Percentiles rank a stretch among this genome's conserved stretches.
These are phyloP conservation scores for Aotearoamyces nothofagi DNA, from an alignment of 2,329 filamentous ascomycete genomes.

Conservation along the genomic window DNA sequence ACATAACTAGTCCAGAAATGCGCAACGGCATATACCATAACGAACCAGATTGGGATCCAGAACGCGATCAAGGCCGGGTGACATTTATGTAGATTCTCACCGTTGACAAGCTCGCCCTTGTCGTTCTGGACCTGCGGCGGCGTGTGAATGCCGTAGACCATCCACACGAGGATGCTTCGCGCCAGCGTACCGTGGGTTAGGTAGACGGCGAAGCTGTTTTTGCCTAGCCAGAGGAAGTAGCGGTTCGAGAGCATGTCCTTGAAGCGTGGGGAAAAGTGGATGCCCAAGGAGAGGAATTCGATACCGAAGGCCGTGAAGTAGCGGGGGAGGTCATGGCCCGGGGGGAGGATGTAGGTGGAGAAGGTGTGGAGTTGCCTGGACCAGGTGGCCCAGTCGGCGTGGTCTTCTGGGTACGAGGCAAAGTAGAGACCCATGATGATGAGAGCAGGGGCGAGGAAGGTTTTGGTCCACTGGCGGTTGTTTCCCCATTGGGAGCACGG, in stretches of 20 bases:
- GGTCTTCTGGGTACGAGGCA: conserved; percentile 43
- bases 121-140: conserved; percentile 13
- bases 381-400: conserved; percentile 37
- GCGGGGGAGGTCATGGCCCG: conserved; percentile 30
- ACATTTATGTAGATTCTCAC: no score
- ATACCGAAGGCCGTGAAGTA: conserved; percentile 34
- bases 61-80: conserved; percentile 22
- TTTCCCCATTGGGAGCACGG: conserved; percentile 30
- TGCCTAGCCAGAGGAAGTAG: conserved; percentile 44
- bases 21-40: conserved; percentile 28
- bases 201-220: conserved; percentile 49
- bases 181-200: conserved; percentile 46
- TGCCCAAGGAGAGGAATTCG: conserved; percentile 30
- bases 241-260: conserved; percentile 37
- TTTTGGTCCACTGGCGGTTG: conserved; percentile 26
- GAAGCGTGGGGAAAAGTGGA: conserved; percentile 34
- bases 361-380: conserved; percentile 24
- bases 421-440: conserved; percentile 37
- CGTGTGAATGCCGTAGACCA: conserved; percentile 35
- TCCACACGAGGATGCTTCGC: conserved; percentile 42
- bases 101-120: conserved; percentile 21
- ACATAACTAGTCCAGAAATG: conserved; percentile 36
- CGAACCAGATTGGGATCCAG: conserved; percentile 28
- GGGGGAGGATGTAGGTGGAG: conserved; percentile 28
- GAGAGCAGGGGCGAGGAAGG: conserved; percentile 30